These are phyloP conservation scores for Leccinum fibrillosum DNA, from an alignment of 768 basidiomycete genomes.

Conservation along the genomic window DNA sequence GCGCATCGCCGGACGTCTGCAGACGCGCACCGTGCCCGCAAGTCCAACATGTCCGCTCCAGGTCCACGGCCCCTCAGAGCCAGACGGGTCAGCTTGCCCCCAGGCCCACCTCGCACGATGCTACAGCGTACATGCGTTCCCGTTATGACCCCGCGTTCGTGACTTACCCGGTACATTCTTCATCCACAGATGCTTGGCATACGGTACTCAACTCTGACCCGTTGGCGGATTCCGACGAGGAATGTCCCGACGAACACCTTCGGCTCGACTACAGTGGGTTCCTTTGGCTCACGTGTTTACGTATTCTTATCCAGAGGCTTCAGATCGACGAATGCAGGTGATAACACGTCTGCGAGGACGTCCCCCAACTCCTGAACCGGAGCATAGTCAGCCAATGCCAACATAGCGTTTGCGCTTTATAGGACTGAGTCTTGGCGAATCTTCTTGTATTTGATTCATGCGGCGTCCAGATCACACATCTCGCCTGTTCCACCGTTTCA, in stretches of 20 bases:
- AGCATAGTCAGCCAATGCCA: slow-evolving; percentile 16
- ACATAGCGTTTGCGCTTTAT: background rate
- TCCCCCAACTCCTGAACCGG: slow-evolving; percentile 53
- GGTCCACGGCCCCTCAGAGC: slow-evolving; percentile 25
- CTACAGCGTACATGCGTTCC: slow-evolving; percentile 55
- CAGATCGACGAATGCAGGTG: slow-evolving; percentile 60
- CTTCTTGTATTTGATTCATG: slow-evolving; percentile 3
- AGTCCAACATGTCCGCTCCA: slow-evolving; percentile 17
- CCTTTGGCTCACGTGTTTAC: background rate
- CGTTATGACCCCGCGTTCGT: background rate
- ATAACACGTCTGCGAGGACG: slow-evolving; percentile 57
- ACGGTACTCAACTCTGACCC: slow-evolving; percentile 64
- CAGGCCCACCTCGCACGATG: slow-evolving; percentile 47
- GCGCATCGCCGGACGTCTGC: slow-evolving; percentile 25
- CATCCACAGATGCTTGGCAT: slow-evolving; percentile 65
- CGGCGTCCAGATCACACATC: background rate
- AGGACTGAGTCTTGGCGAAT: background rate
- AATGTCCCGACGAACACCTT: slow-evolving; percentile 59
- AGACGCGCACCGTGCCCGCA: slow-evolving; percentile 26
- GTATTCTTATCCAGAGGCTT: slow-evolving; percentile 7
- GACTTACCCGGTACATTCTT: slow-evolving; percentile 9
- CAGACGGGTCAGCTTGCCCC: slow-evolving; percentile 23
- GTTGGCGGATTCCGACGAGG: slow-evolving; percentile 74
- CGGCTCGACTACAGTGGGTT: slow-evolving; percentile 63
- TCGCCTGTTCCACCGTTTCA: slow-evolving; percentile 13